Base-by-base conservation (phyloP, 176 grass and related monocot species). In the Oryza glumipatula region DNA sequence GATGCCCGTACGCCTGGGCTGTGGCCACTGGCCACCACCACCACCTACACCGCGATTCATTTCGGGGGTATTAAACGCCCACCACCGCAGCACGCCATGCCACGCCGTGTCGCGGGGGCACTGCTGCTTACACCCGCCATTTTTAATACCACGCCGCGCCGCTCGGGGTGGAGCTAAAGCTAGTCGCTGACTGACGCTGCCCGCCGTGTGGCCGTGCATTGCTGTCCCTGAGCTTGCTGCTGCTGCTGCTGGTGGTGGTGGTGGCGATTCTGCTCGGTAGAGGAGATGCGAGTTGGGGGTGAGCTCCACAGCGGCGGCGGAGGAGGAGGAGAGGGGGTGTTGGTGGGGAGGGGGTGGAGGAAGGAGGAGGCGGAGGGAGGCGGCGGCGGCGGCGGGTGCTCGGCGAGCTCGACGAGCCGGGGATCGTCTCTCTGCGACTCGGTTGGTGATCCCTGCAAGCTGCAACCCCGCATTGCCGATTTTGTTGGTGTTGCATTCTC, bases 51-150 rank as follows among this genome's bases (percentile, higher is more conserved):
- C 52, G 67, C 35, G 49, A 70, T 89, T 85, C 82, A 85, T 81
- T 80, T 80, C 87, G 56, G 35, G 35, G 35, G 23, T 76, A 80
- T 89, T 89, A 89, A 84, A 85, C 47, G 51, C 80, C 80, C 51
- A 38, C 78, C 85, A 41, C 43, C 28, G 28, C 28, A 28, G 28
- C 11, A 49, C 11, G n/a, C 43, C 45, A 80, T 5, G 14, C 56
- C 21, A 61, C 58, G 58, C 58, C n/a, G 58, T 63, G 58, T 23
- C 58, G 58, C 19, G 49, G 49, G 49, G 49, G 5, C 54, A n/a
- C 54, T 58, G 19, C 8, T 58, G 17, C 81, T 58, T 58, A 23
- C 81, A 85, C 82, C 77, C 82, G 82, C 88, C 82, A 76, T 89
- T 89, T 81, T 81, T 81, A 89, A 81, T 81, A 81, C 88, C 11